Evolutionary conservation across 75 land plant species (phyloP).

Genomic region (Selaginella tamariscina): DNA sequence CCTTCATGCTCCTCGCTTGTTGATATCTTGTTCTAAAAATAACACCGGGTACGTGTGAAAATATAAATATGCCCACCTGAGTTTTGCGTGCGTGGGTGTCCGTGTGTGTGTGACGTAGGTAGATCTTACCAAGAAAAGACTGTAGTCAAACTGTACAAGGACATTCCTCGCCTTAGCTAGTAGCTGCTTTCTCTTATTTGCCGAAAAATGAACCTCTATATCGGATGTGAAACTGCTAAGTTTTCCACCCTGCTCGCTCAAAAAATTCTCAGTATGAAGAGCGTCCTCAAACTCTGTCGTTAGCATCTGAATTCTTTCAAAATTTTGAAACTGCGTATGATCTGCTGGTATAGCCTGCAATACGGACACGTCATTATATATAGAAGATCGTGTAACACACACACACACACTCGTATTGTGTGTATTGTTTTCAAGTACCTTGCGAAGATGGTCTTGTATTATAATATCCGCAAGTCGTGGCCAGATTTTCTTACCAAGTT

Average conservation of each 20-base stretch:
- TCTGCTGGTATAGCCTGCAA: slow-evolving; percentile 73
- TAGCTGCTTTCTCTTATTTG: slow-evolving; percentile 58
- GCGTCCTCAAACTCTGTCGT: slow-evolving; percentile 64
- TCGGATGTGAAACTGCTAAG: slow-evolving; percentile 62
- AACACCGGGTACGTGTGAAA: too few species aligned
- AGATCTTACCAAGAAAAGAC: slow-evolving; percentile 29
- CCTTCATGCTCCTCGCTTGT: slow-evolving; percentile 20
- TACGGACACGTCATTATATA: too few species aligned
- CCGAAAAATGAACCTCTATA: slow-evolving; percentile 88
- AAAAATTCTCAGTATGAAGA: slow-evolving; percentile 43
- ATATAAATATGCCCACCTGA: too few species aligned
- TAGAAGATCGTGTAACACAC: neutral
- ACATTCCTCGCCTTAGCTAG: slow-evolving; percentile 59
- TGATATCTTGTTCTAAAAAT: neutral
- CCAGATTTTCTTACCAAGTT: slow-evolving; percentile 71
- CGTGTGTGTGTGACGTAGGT: neutral
- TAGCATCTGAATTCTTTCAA: slow-evolving; percentile 40
- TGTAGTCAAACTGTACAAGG: slow-evolving; percentile 47
- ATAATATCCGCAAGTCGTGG: slow-evolving; percentile 64
- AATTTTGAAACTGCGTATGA: slow-evolving; percentile 55
- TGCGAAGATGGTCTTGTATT: slow-evolving; percentile 50
- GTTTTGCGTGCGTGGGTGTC: neutral
- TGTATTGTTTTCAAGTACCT: slow-evolving; percentile 30
- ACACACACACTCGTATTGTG: neutral
- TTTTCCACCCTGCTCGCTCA: slow-evolving; percentile 40